Base-by-base conservation (phyloP, 78 protist species). In the Guillardia theta region DNA sequence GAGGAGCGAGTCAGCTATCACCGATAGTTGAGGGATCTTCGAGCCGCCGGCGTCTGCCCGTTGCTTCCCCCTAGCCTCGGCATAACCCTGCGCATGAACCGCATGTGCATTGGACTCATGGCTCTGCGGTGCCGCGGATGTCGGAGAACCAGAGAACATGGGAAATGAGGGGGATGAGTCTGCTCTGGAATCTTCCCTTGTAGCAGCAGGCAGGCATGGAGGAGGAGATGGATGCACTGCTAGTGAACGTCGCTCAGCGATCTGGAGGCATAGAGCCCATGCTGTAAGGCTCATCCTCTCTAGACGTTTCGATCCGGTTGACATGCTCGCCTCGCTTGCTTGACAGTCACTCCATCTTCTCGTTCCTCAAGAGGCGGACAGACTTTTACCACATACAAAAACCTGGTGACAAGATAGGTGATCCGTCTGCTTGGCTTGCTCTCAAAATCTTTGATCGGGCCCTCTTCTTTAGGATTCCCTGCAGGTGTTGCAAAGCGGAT, bases 311-410 rank as follows among this genome's bases (percentile, higher is more conserved):
- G 30, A 10, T 50, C 58, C 15, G 30, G 30, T 15, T 15, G 30
- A 10, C 58, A 6, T 58, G 27, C 6, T 58, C 6, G 21, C 27
- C 27, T 3, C 27, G 3, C 27, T 24, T 58, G 70, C 6, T 24
- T 58, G 70, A n/a, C 70, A 58, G 70, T 3, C 83, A 70, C 83
- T 36, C 46, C 83, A 27, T 80, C 50, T 80, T 80, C 48, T 80
- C 90, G 44, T 80, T 80, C 50, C 33, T 80, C 37, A 80, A 80
- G 90, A 46, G 90, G 44, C 39, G 45, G 37, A 80, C 90, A 24
- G 90, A 80, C 90, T 80, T 80, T 44, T 80, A 80, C 90, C 90
- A 80, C 90, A 80, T 80, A 46, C 90, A 80, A n/a, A 12, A 43
- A 30, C 45, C 45, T 19, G 90, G 90, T 30, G 90, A 80, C 24